These are phyloP conservation scores for Fusarium kyushuense DNA, from an alignment of 2,329 filamentous ascomycete genomes.

Conservation along the genomic window DNA sequence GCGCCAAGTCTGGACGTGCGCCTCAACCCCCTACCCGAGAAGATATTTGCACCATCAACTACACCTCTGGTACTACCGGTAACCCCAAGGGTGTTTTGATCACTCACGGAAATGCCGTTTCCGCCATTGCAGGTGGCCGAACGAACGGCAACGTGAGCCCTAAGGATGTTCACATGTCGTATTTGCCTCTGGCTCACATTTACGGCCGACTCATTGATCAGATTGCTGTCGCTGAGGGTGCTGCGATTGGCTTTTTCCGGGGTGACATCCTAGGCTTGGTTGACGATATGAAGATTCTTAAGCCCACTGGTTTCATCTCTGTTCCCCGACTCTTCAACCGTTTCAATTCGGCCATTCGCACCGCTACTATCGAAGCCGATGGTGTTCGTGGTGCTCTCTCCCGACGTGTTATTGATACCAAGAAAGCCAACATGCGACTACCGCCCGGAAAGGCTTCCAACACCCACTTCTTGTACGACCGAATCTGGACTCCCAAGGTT, in stretches of 20 bases:
- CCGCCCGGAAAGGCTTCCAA: conserved; percentile 80
- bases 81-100: conserved; percentile 86
- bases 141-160: conserved; percentile 63
- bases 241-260: conserved; percentile 90
- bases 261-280: conserved; percentile 88
- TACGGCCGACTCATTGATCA: conserved; percentile 90
- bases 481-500: conserved; percentile 93
- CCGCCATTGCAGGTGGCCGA: conserved; percentile 74
- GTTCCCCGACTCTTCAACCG: conserved; percentile 94
- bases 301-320: conserved; percentile 85
- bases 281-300: conserved; percentile 89
- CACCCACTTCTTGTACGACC: conserved; percentile 81
- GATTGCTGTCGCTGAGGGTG: conserved; percentile 76
- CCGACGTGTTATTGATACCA: conserved; percentile 81
- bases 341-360: conserved; percentile 85
- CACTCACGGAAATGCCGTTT: conserved; percentile 83
- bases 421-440: conserved; percentile 81
- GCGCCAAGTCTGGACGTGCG: conserved; percentile 75
- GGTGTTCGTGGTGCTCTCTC: conserved; percentile 87
- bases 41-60: conserved; percentile 90
- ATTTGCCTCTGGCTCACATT: conserved; percentile 94
- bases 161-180: conserved; percentile 79
- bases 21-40: conserved; percentile 78
- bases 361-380: conserved; percentile 80
- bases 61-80: conserved; percentile 88